Evolutionary conservation across 2,329 filamentous ascomycete genomes (phyloP).

Genomic region (Penicillium sp.): DNA sequence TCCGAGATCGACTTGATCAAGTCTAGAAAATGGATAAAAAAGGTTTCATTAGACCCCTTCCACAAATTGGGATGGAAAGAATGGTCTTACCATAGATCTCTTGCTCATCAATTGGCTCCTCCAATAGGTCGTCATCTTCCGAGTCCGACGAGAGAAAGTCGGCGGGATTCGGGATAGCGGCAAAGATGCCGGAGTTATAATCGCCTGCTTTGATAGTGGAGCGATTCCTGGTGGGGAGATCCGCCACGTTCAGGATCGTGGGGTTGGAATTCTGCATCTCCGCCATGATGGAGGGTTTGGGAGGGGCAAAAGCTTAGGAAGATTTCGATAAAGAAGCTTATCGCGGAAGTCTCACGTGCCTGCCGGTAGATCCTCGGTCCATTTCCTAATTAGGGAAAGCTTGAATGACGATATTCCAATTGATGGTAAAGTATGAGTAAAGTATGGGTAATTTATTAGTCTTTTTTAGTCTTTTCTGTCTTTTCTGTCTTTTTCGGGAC

Average conservation of each 20-base stretch:
- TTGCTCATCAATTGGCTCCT: constrained; percentile 91
- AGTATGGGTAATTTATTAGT: no score
- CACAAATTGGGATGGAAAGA: not conserved
- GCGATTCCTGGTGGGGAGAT: constrained; percentile 75
- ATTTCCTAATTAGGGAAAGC: not conserved
- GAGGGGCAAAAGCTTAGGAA: constrained; percentile 5
- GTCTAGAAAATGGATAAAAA: constrained; percentile 59
- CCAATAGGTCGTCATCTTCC: constrained; percentile 58
- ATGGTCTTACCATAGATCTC: constrained; percentile 77
- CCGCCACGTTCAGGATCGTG: constrained; percentile 81
- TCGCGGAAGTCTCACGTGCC: constrained; percentile 13
- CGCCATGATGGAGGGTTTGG: constrained; percentile 25
- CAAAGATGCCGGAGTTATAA: constrained; percentile 48
- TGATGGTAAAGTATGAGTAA: not conserved
- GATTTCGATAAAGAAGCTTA: constrained; percentile 46
- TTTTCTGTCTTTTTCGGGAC: no score
- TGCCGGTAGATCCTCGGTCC: constrained; percentile 10
- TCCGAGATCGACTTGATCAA: constrained; percentile 93
- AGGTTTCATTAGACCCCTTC: not conserved
- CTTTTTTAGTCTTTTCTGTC: no score
- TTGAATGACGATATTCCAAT: not conserved
- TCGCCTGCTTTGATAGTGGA: constrained; percentile 43
- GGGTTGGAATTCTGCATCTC: constrained; percentile 68
- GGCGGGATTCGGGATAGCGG: constrained; percentile 51
- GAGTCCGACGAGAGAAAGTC: constrained; percentile 50